These are phyloP conservation scores for Coelastrella sp. DNA, from an alignment of 139 green algal genomes.

Conservation along the genomic window DNA sequence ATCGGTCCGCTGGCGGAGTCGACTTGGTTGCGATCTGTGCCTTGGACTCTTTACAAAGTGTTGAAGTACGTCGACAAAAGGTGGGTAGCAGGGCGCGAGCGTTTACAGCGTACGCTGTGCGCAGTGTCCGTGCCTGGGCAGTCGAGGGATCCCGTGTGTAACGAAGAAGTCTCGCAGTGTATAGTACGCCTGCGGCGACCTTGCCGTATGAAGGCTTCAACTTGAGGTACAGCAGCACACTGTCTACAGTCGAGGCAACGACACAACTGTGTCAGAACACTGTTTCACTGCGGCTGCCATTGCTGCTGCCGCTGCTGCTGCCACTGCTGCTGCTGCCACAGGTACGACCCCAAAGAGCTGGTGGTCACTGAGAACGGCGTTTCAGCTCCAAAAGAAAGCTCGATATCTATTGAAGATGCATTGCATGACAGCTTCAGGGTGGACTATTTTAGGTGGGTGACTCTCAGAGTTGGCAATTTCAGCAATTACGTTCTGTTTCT, in stretches of 20 bases:
- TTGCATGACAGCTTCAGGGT: slow-evolving; percentile 55
- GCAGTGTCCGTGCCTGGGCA: too few relatives aligned
- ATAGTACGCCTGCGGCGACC: too few relatives aligned
- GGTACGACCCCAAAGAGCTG: slow-evolving; percentile 56
- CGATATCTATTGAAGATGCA: slow-evolving; percentile 10
- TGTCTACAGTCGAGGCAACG: too few relatives aligned
- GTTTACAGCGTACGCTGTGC: too few relatives aligned
- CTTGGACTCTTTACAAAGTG: slow-evolving; percentile 58
- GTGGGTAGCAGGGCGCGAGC: slow-evolving; percentile 27
- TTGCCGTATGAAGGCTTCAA: too few relatives aligned
- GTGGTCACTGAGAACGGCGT: slow-evolving; percentile 59
- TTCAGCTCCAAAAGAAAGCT: slow-evolving; percentile 38
- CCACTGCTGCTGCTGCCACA: background rate
- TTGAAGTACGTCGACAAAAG: slow-evolving; percentile 52
- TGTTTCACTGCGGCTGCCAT: too few relatives aligned
- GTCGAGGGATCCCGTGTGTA: too few relatives aligned
- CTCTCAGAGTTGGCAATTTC: background rate
- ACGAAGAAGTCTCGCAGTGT: too few relatives aligned
- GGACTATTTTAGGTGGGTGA: slow-evolving; percentile 53
- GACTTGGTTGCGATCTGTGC: slow-evolving; percentile 59
- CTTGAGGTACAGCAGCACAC: too few relatives aligned
- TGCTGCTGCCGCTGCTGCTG: background rate
- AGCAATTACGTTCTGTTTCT: too few relatives aligned
- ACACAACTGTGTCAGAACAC: too few relatives aligned
- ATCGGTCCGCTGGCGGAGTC: slow-evolving; percentile 51